These are phyloP conservation scores for Microsporum ferrugineum DNA, from an alignment of 2,329 filamentous ascomycete species.

Conservation along the genomic window DNA sequence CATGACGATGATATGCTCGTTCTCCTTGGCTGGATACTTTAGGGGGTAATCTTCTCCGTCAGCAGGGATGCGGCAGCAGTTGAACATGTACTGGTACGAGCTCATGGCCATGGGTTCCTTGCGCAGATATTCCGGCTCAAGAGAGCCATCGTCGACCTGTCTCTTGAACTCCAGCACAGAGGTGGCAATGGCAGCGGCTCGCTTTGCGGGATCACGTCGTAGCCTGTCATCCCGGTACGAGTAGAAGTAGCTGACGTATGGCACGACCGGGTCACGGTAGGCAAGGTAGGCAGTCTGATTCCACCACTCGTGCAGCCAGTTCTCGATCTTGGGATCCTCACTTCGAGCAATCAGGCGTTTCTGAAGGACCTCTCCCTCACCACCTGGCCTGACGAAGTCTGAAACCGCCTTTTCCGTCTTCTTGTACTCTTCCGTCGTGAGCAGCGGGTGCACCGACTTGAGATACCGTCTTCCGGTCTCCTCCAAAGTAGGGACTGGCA, in stretches of 20 bases:
- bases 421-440: constrained; percentile 48
- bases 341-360: constrained; percentile 71
- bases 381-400: constrained; percentile 80
- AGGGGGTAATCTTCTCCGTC: constrained; percentile 69
- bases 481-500: constrained; percentile 53
- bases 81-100: constrained; percentile 99
- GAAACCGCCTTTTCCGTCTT: constrained; percentile 66
- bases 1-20: constrained; percentile 81
- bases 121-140: constrained; percentile 99
- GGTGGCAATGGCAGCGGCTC: constrained; percentile 79
- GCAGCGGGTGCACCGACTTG: constrained; percentile 54
- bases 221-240: constrained; percentile 88
- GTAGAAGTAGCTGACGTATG: constrained; percentile 99
- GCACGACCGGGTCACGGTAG: constrained; percentile 91
- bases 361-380: constrained; percentile 71
- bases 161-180: constrained; percentile 88
- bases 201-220: constrained; percentile 78
- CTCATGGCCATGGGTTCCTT: constrained; percentile 96
- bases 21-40: constrained; percentile 62
- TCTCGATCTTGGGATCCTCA: constrained; percentile 69
- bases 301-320: constrained; percentile 99
- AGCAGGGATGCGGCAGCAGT: constrained; percentile 72
- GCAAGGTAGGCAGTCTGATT: constrained; percentile 84
- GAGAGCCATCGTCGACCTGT: constrained; percentile 65
- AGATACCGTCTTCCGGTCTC: constrained; percentile 55